Conservation (phyloP, 2,329 filamentous ascomycete species). For the Claviceps fusiformis region DNA sequence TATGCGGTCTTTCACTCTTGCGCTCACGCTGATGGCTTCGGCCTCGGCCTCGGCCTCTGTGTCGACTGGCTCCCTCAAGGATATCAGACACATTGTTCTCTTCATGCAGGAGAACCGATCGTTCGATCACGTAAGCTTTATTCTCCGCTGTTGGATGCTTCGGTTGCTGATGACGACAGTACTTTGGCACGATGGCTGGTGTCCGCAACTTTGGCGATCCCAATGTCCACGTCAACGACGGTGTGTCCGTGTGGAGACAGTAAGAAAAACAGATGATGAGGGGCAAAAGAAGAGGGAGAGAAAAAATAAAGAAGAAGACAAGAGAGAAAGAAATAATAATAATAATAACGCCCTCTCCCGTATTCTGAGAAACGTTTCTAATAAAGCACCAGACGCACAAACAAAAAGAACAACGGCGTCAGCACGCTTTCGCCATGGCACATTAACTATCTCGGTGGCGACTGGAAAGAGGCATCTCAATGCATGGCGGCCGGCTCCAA, state of each 20-base stretch:
- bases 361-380: neutral
- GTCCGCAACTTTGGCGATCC: constrained; percentile 40
- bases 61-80: constrained; percentile 26
- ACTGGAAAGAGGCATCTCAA: constrained; percentile 34
- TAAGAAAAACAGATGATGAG: constrained; percentile 14
- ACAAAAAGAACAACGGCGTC: constrained; percentile 21
- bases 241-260: constrained; percentile 34
- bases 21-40: constrained; percentile 8
- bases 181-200: constrained; percentile 41
- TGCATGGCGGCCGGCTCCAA: constrained; percentile 38
- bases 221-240: constrained; percentile 17
- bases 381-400: neutral
- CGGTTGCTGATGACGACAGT: constrained; percentile 18
- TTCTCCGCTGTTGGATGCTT: neutral
- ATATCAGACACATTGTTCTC: constrained; percentile 43
- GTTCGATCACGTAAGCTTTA: constrained; percentile 17
- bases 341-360: neutral
- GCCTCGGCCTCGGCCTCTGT: constrained; percentile 9
- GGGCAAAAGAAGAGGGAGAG: no score
- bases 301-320: no score
- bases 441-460: constrained; percentile 34
- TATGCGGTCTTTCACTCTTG: neutral
- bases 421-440: constrained; percentile 34
- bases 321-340: no score
- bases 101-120: constrained; percentile 37